phyloP scores from a whole-genome alignment of 2,329 filamentous ascomycete genomes.

The Talaromyces amestolkiae region DNA sequence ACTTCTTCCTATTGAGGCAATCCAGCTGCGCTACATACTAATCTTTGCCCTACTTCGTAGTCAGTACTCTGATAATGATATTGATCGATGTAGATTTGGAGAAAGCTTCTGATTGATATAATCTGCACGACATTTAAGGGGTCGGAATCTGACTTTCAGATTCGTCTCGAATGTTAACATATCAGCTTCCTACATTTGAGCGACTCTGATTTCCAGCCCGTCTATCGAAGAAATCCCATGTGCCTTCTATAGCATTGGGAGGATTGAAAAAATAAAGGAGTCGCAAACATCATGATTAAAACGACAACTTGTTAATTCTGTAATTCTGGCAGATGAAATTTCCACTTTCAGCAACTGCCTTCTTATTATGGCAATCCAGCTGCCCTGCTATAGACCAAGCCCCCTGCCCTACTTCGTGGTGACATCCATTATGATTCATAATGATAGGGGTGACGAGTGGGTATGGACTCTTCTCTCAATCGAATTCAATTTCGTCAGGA shows the following conservation, averaged over 20 bases:
- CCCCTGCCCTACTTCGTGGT: background rate
- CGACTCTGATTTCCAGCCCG: no score
- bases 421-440: no score
- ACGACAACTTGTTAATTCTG: background rate
- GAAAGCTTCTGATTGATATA: no score
- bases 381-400: background rate
- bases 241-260: no score
- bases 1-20: constrained; percentile 3
- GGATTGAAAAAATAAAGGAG: no score
- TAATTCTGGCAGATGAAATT: constrained; percentile 1
- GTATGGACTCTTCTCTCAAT: background rate
- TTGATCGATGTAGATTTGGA: no score
- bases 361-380: background rate
- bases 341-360: background rate
- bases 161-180: no score
- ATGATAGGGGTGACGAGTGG: background rate
- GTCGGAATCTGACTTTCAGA: no score
- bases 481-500: background rate
- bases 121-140: no score
- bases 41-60: background rate
- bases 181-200: no score
- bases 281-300: no score
- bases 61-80: background rate
- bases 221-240: no score
- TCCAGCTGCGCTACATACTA: background rate